Base-by-base conservation (phyloP, 2,329 filamentous ascomycete species). In the Dothideomycetes sp. region DNA sequence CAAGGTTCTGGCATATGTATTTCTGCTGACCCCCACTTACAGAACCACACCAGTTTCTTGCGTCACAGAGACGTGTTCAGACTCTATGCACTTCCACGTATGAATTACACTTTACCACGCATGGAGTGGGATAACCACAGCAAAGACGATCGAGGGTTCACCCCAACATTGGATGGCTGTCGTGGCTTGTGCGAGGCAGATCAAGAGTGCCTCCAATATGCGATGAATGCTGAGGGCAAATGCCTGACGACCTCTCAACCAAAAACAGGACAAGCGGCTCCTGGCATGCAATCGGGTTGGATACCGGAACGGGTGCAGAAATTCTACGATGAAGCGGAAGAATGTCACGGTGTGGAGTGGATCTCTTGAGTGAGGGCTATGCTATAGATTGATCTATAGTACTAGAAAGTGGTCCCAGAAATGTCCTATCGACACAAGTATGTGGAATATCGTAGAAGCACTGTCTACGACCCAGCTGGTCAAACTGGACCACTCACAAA, bases 1-100 rank as follows among this genome's bases (percentile, higher is more conserved):
- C 9, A 9, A 9, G 12, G 10, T 11, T 31, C 29, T 17, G 10
- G 12, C 29, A 10, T 31, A n/a, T 9, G 9, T 17, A 9, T n/a
- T 10, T 9, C n/a, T n/a, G n/a, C n/a, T n/a, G n/a, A n/a, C n/a
- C n/a, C n/a, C n/a, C 8, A 13, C 8, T 24, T 33, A 11, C 13
- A 31, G n/a, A 16, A 45, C 18, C 32, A 47, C 27, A 45, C 27
- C 8, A 37, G 39, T 7, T 41, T 53, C 3, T 20, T 57, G 2
- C 50, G 49, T 28, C 56, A 59, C 36, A 44, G 47, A n/a, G 53
- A 59, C 19, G 45, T 56, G 1, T 59, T 55, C 49, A 49, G 45
- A 15, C 20, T 45, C 5, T 55, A 51, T 33, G 44, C 55, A 6
- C 31, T 52, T 18, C 54, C 54, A 1, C 44, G 52, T 22, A 45